Conservation (phyloP, 2,329 filamentous ascomycete genomes). For the Paecilomyces dactylethromorphus region DNA sequence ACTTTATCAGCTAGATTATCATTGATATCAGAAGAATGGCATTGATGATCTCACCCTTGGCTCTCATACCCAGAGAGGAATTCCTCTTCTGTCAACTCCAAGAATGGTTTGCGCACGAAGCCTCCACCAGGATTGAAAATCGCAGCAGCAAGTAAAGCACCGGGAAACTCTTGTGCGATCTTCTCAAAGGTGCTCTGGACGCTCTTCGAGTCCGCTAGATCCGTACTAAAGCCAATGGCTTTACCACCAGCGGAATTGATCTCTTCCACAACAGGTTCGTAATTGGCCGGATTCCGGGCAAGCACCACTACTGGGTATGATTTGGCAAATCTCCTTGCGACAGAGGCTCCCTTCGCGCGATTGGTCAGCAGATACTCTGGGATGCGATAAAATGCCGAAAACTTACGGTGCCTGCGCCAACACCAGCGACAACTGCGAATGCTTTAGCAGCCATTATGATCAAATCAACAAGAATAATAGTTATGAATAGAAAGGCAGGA, state of each 20-base stretch:
- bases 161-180: slow-evolving; percentile 48
- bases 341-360: slow-evolving; percentile 43
- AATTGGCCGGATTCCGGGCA: slow-evolving; percentile 53
- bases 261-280: slow-evolving; percentile 49
- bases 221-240: slow-evolving; percentile 55
- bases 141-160: slow-evolving; percentile 43
- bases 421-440: background rate
- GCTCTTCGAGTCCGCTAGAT: slow-evolving; percentile 48
- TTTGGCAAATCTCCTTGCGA: slow-evolving; percentile 54
- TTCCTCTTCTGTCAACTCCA: slow-evolving; percentile 54
- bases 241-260: slow-evolving; percentile 54
- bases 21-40: background rate
- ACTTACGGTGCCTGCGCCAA: background rate
- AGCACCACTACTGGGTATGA: slow-evolving; percentile 55
- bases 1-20: background rate
- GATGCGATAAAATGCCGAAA: background rate
- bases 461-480: background rate
- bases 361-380: background rate
- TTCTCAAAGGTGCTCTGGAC: slow-evolving; percentile 48
- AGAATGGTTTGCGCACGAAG: slow-evolving; percentile 54
- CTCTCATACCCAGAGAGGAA: slow-evolving; percentile 47
- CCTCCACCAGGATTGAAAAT: slow-evolving; percentile 56
- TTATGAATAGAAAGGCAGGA: background rate
- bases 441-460: background rate
- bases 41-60: slow-evolving; percentile 36